phyloP scores from a whole-genome alignment of 352 stramenopile species.

The Lagenidium sp. region DNA sequence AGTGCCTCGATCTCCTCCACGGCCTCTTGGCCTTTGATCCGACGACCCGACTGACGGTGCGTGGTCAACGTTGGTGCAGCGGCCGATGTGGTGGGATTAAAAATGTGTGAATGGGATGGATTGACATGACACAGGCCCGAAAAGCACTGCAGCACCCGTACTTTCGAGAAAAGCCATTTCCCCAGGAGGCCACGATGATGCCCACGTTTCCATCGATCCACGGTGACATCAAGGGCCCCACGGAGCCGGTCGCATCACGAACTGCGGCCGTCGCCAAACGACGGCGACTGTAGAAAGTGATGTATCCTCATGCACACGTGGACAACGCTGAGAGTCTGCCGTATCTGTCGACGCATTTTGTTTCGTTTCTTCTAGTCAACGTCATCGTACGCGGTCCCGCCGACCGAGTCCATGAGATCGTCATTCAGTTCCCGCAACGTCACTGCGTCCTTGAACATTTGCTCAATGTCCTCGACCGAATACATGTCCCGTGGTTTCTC shows the following conservation, averaged over 20 bases:
- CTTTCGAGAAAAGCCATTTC: conserved; percentile 56
- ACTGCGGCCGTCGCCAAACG: neutral
- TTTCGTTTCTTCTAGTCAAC: conserved; percentile 19
- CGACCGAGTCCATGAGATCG: conserved; percentile 35
- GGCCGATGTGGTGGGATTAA: too few species aligned
- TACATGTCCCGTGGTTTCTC: conserved; percentile 23
- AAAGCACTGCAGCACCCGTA: conserved; percentile 45
- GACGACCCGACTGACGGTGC: conserved; percentile 32
- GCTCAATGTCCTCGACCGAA: conserved; percentile 38
- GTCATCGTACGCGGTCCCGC: conserved; percentile 6
- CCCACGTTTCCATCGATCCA: conserved; percentile 53
- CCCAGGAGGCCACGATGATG: conserved; percentile 51
- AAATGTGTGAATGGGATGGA: too few species aligned
- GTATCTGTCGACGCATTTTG: too few species aligned
- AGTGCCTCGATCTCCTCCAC: conserved; percentile 39
- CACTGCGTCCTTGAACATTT: conserved; percentile 67
- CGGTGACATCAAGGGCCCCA: conserved; percentile 30
- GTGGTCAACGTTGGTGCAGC: too few species aligned
- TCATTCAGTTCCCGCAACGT: conserved; percentile 60
- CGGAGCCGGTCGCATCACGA: too few species aligned
- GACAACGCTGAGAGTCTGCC: too few species aligned
- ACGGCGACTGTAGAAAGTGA: neutral
- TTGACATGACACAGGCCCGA: conserved; percentile 29
- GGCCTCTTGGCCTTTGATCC: conserved; percentile 46
- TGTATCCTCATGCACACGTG: too few species aligned